Percentiles rank a stretch among this genome's conserved stretches.
Conservation (phyloP, 257 asterid species). For the Anisodus tanguticus region DNA sequence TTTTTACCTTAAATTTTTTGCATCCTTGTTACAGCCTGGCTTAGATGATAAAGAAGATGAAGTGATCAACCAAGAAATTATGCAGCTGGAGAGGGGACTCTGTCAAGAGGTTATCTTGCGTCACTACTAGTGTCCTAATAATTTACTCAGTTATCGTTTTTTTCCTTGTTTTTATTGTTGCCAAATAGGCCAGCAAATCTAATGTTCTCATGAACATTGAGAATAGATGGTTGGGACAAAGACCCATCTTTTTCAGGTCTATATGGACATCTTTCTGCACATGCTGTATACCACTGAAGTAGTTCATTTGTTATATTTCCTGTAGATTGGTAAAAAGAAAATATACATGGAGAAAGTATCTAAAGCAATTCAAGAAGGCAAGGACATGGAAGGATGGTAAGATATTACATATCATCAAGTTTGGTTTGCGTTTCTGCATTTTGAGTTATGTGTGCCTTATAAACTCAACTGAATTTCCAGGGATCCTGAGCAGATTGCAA, state of each 20-base stretch:
- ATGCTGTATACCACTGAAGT: conserved; percentile 21
- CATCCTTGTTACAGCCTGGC: conserved; percentile 65
- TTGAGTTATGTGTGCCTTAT: not conserved
- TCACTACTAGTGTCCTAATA: not conserved
- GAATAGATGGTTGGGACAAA: not conserved
- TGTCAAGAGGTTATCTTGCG: conserved; percentile 64
- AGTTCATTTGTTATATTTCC: conserved; percentile 35
- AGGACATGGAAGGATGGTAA: conserved; percentile 59
- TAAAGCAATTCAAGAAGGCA: conserved; percentile 65
- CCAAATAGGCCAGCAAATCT: conserved; percentile 14
- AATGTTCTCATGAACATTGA: conserved; percentile 17
- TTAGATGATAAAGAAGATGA: conserved; percentile 88
- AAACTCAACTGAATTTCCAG: conserved; percentile 47
- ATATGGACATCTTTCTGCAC: conserved; percentile 21
- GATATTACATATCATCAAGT: conserved; percentile 28
- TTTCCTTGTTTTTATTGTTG: conserved; percentile 8
- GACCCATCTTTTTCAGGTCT: conserved; percentile 8
- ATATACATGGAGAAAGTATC: conserved; percentile 56
- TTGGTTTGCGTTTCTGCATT: conserved; percentile 20
- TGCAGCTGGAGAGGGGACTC: conserved; percentile 65
- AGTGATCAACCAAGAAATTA: conserved; percentile 62
- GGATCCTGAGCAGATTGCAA: conserved; percentile 86
- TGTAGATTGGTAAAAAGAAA: conserved; percentile 70
- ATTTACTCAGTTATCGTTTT: not conserved
- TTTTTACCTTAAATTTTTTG: conserved; percentile 31